Evolutionary conservation across 352 stramenopile genomes (phyloP).

Genomic region (Phytophthora aleatoria): DNA sequence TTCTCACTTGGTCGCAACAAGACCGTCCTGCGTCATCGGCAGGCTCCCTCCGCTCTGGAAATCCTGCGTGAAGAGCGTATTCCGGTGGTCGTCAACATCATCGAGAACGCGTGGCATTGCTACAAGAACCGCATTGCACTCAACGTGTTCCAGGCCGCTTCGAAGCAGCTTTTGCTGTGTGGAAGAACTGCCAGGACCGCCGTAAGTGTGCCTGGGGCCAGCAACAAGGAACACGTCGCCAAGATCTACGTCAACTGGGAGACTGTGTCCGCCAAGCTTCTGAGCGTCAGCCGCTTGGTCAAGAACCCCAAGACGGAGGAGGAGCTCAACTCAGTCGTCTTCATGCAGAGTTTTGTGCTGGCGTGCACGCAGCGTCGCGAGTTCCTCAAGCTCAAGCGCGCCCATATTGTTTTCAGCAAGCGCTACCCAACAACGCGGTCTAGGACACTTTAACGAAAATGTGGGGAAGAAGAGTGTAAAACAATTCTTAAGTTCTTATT

Average conservation of each 20-base stretch:
- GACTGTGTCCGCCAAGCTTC: conserved; percentile 50
- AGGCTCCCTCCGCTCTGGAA: conserved; percentile 88
- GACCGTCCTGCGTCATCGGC: conserved; percentile 90
- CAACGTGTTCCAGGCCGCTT: conserved; percentile 58
- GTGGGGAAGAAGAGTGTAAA: too few species aligned
- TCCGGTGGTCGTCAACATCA: conserved; percentile 76
- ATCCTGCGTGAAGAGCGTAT: conserved; percentile 80
- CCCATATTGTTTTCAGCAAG: conserved; percentile 81
- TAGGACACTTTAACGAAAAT: too few species aligned
- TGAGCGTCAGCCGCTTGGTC: conserved; percentile 43
- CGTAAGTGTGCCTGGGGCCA: conserved; percentile 62
- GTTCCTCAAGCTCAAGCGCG: conserved; percentile 63
- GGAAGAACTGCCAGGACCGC: conserved; percentile 70
- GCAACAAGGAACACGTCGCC: conserved; percentile 56
- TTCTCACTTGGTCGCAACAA: conserved; percentile 88
- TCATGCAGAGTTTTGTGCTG: conserved; percentile 77
- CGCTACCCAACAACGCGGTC: too few species aligned
- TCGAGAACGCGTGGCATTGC: conserved; percentile 85
- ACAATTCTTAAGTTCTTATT: too few species aligned
- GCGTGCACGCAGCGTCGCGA: conserved; percentile 49
- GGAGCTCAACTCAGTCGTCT: conserved; percentile 69
- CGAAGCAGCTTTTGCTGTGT: conserved; percentile 66
- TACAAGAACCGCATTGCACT: conserved; percentile 80
- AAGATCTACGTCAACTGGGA: conserved; percentile 73
- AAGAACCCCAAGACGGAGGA: conserved; percentile 63